Percentiles rank a stretch among this genome's conserved stretches.
Evolutionary conservation across 2,329 filamentous ascomycete genomes (phyloP).

Genomic region (Aspergillus tubingensis): DNA sequence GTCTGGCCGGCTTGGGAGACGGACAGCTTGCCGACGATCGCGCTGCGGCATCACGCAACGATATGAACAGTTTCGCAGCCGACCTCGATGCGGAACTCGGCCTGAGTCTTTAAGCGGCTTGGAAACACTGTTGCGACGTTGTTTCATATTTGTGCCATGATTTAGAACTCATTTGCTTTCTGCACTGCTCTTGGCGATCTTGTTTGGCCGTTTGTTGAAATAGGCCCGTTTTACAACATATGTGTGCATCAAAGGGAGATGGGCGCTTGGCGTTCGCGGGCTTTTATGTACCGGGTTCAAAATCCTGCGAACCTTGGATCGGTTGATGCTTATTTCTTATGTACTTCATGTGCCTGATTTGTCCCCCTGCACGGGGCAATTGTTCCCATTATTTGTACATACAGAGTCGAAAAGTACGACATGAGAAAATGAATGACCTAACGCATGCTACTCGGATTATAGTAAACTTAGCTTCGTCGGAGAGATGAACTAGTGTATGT

Average conservation of each 20-base stretch:
- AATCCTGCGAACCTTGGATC: background rate
- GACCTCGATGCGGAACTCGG: conserved; percentile 26
- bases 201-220: background rate
- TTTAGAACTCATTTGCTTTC: background rate
- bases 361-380: background rate
- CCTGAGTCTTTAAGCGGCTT: conserved; percentile 15
- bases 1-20: conserved; percentile 11
- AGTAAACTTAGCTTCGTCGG: no score
- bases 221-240: background rate
- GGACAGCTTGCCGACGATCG: background rate
- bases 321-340: background rate
- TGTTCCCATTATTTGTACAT: conserved; percentile 14
- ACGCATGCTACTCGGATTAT: background rate
- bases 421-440: conserved; percentile 15
- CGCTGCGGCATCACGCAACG: conserved; percentile 14
- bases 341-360: background rate
- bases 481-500: no score
- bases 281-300: background rate
- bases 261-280: background rate
- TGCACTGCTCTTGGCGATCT: background rate
- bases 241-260: background rate
- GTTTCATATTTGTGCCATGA: background rate
- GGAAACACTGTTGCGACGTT: background rate
- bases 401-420: conserved; percentile 15
- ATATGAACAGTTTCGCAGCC: conserved; percentile 10